Evolutionary conservation across 768 basidiomycete genomes (phyloP).

Genomic region (Panellus pusillus): DNA sequence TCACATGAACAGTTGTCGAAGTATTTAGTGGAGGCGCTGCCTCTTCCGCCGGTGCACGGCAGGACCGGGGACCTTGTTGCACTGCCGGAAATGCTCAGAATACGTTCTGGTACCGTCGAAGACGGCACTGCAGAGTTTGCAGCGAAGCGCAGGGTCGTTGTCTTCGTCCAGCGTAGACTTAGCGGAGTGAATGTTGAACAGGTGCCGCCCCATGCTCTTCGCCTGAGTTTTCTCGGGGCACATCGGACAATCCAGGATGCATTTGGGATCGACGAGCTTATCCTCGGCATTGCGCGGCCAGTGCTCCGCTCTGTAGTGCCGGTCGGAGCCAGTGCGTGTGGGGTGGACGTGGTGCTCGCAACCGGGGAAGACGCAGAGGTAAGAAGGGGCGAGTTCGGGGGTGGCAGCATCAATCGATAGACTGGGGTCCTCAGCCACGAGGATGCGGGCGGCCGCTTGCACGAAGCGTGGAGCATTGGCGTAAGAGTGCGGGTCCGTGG

Average conservation of each 20-base stretch:
- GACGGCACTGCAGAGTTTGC: background rate
- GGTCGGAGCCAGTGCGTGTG: background rate
- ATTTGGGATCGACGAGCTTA: background rate
- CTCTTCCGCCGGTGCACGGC: background rate
- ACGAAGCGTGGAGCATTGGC: background rate
- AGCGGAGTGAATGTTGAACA: background rate
- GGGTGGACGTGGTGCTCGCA: background rate
- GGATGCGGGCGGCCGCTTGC: background rate
- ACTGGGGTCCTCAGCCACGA: background rate
- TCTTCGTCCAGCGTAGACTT: background rate
- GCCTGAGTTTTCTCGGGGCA: background rate
- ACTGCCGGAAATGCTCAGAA: background rate
- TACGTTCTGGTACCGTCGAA: background rate
- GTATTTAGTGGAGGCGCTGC: background rate
- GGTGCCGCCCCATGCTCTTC: conserved; percentile 6
- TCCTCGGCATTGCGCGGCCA: background rate
- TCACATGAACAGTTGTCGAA: too few species aligned
- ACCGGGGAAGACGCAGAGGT: background rate
- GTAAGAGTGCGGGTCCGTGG: background rate
- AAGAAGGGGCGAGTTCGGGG: background rate
- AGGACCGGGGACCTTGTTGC: background rate
- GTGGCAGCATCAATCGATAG: conserved; percentile 3
- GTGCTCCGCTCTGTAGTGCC: background rate
- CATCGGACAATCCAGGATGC: background rate
- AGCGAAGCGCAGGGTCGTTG: background rate